Evolutionary conservation across 2,329 filamentous ascomycete genomes (phyloP), one percentile per base, ranked within the genome.

Genomic region (Keithomyces neogunnii): DNA sequence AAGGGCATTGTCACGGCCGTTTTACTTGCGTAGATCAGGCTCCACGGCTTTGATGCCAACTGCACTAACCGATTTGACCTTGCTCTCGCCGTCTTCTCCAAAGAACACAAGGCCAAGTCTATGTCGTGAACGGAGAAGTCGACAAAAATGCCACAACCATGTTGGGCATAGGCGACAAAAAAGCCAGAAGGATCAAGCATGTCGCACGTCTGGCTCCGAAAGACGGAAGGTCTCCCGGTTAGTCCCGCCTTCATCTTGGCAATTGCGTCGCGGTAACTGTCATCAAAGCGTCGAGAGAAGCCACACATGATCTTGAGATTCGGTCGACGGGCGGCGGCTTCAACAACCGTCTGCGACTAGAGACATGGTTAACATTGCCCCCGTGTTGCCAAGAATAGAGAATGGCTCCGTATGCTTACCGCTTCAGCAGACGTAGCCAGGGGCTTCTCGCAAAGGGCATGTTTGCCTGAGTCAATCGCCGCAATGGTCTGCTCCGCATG

Each of bases 61-160:
- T 3, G 62, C 63, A 7, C 60, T 59, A 1, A 64, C 62, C 7
- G 57, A 61, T 54, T 56, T 58, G 48, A 62, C 57, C 5, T 56
- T 56, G 9, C 55, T 55, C 38, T 55, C 54, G 31, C 51, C 49
- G 36, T 63, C 62, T 11, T 64, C 56, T 7, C 62, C 61, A 13
- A 64, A 63, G 53, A 64, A 64, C 62, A 64, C 33, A 64, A 45
- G 0, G 62, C 61, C 9, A 64, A 49, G 47, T 63, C 61, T 7
- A 86, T 86, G 61, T 86, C 82, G 68, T 86, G 84, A 61, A 86
- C 80, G 47, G 78, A 80, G 68, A 79, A 83, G 69, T 87, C 83
- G 47, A 86, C 83, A 57, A 86, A 86, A 61, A 86, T 84, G n/a
- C 82, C 82, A 44, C 84, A 82, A 2, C 72, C 77, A 66, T 78